Percentiles rank a stretch among this genome's conserved stretches.
phyloP scores from a whole-genome alignment of 2,329 filamentous ascomycete species.

The Phialemoniopsis sp. region DNA sequence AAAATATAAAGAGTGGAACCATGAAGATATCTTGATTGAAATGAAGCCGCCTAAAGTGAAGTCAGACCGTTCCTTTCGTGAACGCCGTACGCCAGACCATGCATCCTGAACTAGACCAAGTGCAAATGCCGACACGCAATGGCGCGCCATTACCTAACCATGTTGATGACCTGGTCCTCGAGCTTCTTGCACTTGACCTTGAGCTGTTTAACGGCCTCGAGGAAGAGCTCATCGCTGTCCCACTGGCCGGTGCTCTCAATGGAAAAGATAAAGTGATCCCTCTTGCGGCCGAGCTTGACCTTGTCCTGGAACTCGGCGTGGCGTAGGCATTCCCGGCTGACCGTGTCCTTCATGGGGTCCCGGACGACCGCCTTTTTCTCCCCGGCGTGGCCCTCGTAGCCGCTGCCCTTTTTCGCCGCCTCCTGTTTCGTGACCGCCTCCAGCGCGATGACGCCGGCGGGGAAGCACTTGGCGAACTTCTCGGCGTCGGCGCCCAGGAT shows the following conservation, averaged over 20 bases:
- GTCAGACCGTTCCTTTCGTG: not conserved
- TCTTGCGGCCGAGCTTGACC: slow-evolving; percentile 83
- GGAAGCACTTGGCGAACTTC: slow-evolving; percentile 90
- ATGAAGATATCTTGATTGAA: not conserved
- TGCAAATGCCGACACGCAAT: not conserved
- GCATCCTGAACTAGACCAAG: not conserved
- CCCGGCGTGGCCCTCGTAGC: slow-evolving; percentile 70
- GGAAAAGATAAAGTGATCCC: slow-evolving; percentile 97
- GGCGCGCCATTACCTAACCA: slow-evolving; percentile 47
- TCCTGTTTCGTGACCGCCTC: slow-evolving; percentile 68
- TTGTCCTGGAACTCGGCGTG: slow-evolving; percentile 93
- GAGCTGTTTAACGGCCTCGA: slow-evolving; percentile 81
- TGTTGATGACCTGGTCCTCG: slow-evolving; percentile 65
- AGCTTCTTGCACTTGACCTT: slow-evolving; percentile 79
- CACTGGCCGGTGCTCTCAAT: slow-evolving; percentile 95
- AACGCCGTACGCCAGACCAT: not conserved
- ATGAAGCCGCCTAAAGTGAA: not conserved
- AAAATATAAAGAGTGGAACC: no score
- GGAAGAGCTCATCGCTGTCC: slow-evolving; percentile 87
- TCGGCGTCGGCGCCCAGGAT: slow-evolving; percentile 83
- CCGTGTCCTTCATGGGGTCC: slow-evolving; percentile 90
- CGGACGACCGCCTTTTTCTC: slow-evolving; percentile 83
- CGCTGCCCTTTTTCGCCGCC: slow-evolving; percentile 52
- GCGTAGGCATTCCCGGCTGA: slow-evolving; percentile 86
- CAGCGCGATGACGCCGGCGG: slow-evolving; percentile 78